A percentile compares a stretch with the other conserved stretches of the same genome.
Evolutionary conservation across 352 stramenopile species (phyloP).

Genomic region (Phytophthora constricta): DNA sequence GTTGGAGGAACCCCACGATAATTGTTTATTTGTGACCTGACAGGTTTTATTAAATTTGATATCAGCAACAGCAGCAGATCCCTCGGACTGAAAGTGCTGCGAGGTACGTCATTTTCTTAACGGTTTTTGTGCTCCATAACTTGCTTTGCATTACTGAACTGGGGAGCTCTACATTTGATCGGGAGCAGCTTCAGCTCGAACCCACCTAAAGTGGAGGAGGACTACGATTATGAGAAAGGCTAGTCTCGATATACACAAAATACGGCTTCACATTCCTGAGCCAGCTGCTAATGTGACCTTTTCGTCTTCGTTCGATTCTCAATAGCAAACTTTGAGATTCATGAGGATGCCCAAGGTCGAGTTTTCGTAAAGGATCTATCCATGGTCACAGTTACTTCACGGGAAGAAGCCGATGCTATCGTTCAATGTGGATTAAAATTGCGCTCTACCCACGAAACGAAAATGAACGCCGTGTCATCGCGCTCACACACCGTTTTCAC

Average conservation of each 20-base stretch:
- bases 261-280: too few relatives aligned
- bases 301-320: background rate
- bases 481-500: conserved; percentile 90
- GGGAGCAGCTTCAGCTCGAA: conserved; percentile 68
- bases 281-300: conserved; percentile 6
- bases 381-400: conserved; percentile 89
- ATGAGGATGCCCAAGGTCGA: conserved; percentile 91
- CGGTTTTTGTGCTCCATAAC: background rate
- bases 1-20: background rate
- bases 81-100: conserved; percentile 68
- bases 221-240: conserved; percentile 88
- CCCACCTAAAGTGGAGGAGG: conserved; percentile 56
- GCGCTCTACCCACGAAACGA: conserved; percentile 91
- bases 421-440: conserved; percentile 88
- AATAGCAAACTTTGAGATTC: conserved; percentile 90
- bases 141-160: background rate
- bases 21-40: too few relatives aligned
- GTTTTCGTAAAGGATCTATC: conserved; percentile 95
- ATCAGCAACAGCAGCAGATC: conserved; percentile 53
- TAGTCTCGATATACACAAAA: too few relatives aligned
- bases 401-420: conserved; percentile 86
- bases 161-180: too few relatives aligned
- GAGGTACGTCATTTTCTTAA: conserved; percentile 35
- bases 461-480: conserved; percentile 93
- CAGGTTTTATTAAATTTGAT: background rate